Evolutionary conservation across 202 grass and related monocot species (phyloP), one percentile per base, ranked within the genome.

Genomic region (Cymbopogon flexuosus): DNA sequence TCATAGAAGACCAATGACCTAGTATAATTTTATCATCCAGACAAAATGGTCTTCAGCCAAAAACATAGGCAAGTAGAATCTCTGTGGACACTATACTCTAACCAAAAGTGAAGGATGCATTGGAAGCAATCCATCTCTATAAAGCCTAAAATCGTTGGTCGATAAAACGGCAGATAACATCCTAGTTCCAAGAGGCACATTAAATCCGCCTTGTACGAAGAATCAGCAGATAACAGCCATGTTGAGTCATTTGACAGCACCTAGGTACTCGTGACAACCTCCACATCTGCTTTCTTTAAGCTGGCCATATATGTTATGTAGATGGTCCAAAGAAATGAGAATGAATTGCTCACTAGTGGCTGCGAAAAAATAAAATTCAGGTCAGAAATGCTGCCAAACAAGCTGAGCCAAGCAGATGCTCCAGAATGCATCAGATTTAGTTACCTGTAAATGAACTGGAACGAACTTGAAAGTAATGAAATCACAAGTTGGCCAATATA

Each of bases 281-380:
- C 69, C 24, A 93, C 75, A 75, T 72, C 79, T 58, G 90, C 76
- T 81, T 91, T 99, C 80, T 88, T 87, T 78, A 99, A 91, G 79
- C 88, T 86, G 19, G 96, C 96, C 96, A 99, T 95, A 72, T 99
- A 99, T 85, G 96, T 95, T 71, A 99, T 89, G 75, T 95, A 99
- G 79, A 99, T 91, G 42, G 88, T 99, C 90, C 96, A 99, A 87
- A 99, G 88, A 87, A 99, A 99, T 0, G 96, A 63, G 62, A 99
- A 99, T 14, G 92, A 99, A 88, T 95, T 99, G 81, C 96, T 95
- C 68, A 93, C 92, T 62, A 95, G 77, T 2, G 96, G 92, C 92
- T 99, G 87, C 30, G 11, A 27, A 46, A 64, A 86, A 87, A 83
- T 59, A 77, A 58, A 78, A 3, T 40, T 65, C 66, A 49, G 24